Evolutionary conservation across 2,329 filamentous ascomycete species (phyloP).

Genomic region (Cladosporium sp.): DNA sequence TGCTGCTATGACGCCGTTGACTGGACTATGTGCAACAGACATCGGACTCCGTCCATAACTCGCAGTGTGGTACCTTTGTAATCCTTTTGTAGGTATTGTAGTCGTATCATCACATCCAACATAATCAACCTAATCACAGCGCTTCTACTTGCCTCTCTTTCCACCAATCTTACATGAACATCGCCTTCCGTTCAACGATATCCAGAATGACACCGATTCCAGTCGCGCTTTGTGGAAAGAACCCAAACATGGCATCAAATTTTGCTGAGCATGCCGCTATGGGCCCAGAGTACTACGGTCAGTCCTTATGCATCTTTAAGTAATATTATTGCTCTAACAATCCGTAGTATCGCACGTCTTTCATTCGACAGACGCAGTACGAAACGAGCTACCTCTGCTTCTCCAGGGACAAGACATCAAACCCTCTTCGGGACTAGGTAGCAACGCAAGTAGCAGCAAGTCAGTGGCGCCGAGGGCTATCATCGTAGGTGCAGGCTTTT

Average conservation of each 20-base stretch:
- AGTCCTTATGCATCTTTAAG: neutral
- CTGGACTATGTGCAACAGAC: neutral
- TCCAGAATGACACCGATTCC: conserved; percentile 25
- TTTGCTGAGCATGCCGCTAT: conserved; percentile 22
- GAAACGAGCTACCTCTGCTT: conserved; percentile 26
- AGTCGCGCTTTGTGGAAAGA: conserved; percentile 28
- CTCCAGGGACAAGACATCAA: conserved; percentile 22
- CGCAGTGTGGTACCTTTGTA: neutral
- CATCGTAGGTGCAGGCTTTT: conserved; percentile 30
- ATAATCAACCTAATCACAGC: neutral
- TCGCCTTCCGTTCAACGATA: neutral
- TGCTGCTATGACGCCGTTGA: conserved; percentile 10
- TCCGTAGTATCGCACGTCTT: conserved; percentile 29
- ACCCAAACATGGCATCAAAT: conserved; percentile 23
- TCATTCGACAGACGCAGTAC: conserved; percentile 22
- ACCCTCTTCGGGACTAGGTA: conserved; percentile 25
- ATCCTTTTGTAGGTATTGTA: neutral
- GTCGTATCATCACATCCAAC: neutral
- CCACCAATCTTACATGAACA: conserved; percentile 6
- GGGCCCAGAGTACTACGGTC: conserved; percentile 27
- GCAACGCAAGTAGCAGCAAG: conserved; percentile 21
- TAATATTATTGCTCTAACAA: neutral
- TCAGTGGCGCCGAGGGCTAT: conserved; percentile 25
- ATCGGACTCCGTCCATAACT: neutral
- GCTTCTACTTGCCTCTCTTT: neutral